Percentiles rank a stretch among this genome's conserved stretches.
Evolutionary conservation across 1,139 yeast genomes (phyloP).

Genomic region (Geotrichum reessii): DNA sequence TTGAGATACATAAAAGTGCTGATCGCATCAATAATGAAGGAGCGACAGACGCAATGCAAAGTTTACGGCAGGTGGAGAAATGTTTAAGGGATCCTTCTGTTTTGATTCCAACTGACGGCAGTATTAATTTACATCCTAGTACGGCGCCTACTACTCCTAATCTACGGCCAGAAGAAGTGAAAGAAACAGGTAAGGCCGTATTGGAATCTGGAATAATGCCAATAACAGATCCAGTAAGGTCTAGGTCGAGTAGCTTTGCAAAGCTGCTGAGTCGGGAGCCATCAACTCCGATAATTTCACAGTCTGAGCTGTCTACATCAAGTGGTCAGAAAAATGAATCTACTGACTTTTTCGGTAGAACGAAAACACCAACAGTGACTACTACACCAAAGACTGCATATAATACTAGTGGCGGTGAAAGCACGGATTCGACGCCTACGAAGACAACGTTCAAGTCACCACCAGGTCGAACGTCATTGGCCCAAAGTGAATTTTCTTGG

Average conservation of each 20-base stretch:
- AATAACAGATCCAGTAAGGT: background rate
- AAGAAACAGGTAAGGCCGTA: too few relatives aligned
- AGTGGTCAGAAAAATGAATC: background rate
- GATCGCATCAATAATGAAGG: background rate
- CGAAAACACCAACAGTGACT: background rate
- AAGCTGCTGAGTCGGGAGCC: background rate
- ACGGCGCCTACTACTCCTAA: too few relatives aligned
- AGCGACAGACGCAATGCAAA: background rate
- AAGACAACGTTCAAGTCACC: slow-evolving; percentile 7
- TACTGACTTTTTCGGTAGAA: background rate
- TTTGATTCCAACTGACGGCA: background rate
- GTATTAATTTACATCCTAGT: too few relatives aligned
- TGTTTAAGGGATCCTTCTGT: background rate
- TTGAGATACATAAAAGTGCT: background rate
- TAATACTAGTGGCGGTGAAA: background rate
- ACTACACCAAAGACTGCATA: background rate
- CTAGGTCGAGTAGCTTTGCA: background rate
- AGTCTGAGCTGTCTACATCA: background rate
- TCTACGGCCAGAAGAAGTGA: too few relatives aligned
- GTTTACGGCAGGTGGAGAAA: slow-evolving; percentile 1
- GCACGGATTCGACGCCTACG: background rate
- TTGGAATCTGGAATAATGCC: too few relatives aligned
- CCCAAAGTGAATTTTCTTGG: slow-evolving; percentile 19
- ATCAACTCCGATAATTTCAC: slow-evolving; percentile 1
- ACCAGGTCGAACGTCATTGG: slow-evolving; percentile 16